These are phyloP conservation scores for Epichloe gansuensis DNA, from an alignment of 2,329 filamentous ascomycete genomes.

Conservation along the genomic window DNA sequence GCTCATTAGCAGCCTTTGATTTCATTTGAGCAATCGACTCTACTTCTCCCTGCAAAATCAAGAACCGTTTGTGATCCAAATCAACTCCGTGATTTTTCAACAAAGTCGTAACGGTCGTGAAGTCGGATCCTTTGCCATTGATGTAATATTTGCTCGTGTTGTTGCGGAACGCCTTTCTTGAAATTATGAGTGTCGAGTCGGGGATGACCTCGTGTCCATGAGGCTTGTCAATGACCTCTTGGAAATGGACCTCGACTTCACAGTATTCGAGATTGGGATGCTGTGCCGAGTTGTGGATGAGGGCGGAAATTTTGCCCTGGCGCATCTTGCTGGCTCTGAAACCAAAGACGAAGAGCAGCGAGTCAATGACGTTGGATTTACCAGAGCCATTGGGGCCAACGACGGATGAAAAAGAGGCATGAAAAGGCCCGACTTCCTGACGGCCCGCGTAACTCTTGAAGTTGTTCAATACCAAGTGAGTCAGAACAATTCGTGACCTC, in stretches of 20 bases:
- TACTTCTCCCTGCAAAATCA: slow-evolving; percentile 94
- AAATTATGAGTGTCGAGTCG: slow-evolving; percentile 75
- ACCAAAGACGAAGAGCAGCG: slow-evolving; percentile 94
- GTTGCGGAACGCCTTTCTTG: slow-evolving; percentile 89
- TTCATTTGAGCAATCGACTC: slow-evolving; percentile 99
- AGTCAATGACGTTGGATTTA: slow-evolving; percentile 98
- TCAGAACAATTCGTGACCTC: slow-evolving; percentile 82
- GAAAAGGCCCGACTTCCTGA: slow-evolving; percentile 93
- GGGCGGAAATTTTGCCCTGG: slow-evolving; percentile 92
- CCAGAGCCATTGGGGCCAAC: slow-evolving; percentile 96
- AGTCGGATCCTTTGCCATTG: slow-evolving; percentile 78
- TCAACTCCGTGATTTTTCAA: slow-evolving; percentile 83
- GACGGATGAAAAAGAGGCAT: slow-evolving; percentile 92
- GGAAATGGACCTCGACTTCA: slow-evolving; percentile 93
- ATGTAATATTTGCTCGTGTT: slow-evolving; percentile 99
- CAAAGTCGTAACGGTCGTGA: slow-evolving; percentile 79
- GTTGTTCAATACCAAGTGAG: slow-evolving; percentile 81
- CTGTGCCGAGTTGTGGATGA: slow-evolving; percentile 93
- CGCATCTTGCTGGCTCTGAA: slow-evolving; percentile 99
- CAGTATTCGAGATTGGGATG: slow-evolving; percentile 78
- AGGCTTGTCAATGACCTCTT: slow-evolving; percentile 79
- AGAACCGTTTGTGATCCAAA: slow-evolving; percentile 92
- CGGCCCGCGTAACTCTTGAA: slow-evolving; percentile 98
- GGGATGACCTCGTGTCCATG: slow-evolving; percentile 67
- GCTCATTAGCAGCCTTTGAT: slow-evolving; percentile 83